phyloP scores from a whole-genome alignment of 2,329 filamentous ascomycete genomes.

The Talaromyces sp. region DNA sequence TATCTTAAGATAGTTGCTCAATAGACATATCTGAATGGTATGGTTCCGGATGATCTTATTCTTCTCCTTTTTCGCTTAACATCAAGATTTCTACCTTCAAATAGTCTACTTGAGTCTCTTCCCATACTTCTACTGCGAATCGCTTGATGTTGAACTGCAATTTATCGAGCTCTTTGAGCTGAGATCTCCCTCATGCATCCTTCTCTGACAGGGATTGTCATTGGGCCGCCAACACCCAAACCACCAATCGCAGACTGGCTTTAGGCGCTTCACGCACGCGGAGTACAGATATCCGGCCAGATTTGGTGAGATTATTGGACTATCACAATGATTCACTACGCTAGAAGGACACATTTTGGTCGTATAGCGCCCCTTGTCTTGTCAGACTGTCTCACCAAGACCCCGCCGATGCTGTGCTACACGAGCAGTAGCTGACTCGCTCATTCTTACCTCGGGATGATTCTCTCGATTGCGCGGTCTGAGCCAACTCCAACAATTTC shows the following conservation, averaged over 20 bases:
- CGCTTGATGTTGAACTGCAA: too few species aligned
- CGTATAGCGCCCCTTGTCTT: background rate
- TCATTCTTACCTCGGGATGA: background rate
- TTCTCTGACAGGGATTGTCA: background rate
- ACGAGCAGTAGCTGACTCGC: constrained; percentile 1
- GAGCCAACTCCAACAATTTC: background rate
- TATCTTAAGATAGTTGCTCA: too few species aligned
- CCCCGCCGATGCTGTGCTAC: constrained; percentile 1
- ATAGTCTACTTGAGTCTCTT: too few species aligned
- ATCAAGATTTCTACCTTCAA: too few species aligned
- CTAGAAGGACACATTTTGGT: background rate
- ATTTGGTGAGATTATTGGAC: background rate
- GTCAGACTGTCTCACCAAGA: background rate
- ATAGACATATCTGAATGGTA: too few species aligned
- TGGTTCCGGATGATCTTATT: too few species aligned
- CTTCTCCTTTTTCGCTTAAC: too few species aligned
- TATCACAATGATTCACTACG: background rate
- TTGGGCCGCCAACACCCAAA: background rate
- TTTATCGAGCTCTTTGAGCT: too few species aligned
- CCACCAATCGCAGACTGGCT: background rate
- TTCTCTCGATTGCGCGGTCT: background rate
- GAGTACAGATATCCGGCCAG: background rate
- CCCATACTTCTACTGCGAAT: too few species aligned
- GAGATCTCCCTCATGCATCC: too few species aligned
- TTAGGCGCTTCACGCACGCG: background rate